phyloP scores from a whole-genome alignment of 148 eudicot species.

The Talinum fruticosum region DNA sequence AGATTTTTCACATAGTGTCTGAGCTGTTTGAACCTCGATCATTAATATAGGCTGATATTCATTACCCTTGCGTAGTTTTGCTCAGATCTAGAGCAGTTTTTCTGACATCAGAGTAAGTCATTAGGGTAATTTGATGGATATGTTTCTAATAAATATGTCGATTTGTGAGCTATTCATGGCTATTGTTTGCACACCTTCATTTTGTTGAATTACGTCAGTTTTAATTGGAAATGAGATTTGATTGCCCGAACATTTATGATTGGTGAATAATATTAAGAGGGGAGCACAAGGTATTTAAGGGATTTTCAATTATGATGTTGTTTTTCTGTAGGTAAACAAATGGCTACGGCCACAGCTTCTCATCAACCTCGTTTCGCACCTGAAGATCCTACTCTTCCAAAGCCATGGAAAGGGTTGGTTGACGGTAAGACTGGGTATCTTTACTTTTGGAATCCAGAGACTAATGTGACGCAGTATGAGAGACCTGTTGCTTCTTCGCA shows the following conservation, averaged over 20 bases:
- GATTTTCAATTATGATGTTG: not conserved
- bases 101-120: not conserved
- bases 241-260: not conserved
- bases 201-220: not conserved
- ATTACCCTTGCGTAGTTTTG: not conserved
- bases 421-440: conserved; percentile 86
- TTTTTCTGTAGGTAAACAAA: conserved; percentile 7
- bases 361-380: conserved; percentile 80
- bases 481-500: conserved; percentile 53
- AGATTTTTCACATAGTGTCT: not conserved
- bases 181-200: not conserved
- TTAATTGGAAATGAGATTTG: not conserved
- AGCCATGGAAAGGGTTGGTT: conserved; percentile 93
- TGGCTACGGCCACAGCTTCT: conserved; percentile 59
- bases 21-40: not conserved
- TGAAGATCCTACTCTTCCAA: conserved; percentile 89
- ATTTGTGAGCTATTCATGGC: not conserved
- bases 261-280: no score
- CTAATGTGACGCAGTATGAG: conserved; percentile 94
- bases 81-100: conserved; percentile 1
- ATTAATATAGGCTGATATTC: not conserved
- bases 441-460: conserved; percentile 96
- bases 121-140: not conserved
- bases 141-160: not conserved
- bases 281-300: not conserved